These are phyloP conservation scores for Syzygium syzygioides DNA, from an alignment of 441 rosid species.

Conservation along the genomic window DNA sequence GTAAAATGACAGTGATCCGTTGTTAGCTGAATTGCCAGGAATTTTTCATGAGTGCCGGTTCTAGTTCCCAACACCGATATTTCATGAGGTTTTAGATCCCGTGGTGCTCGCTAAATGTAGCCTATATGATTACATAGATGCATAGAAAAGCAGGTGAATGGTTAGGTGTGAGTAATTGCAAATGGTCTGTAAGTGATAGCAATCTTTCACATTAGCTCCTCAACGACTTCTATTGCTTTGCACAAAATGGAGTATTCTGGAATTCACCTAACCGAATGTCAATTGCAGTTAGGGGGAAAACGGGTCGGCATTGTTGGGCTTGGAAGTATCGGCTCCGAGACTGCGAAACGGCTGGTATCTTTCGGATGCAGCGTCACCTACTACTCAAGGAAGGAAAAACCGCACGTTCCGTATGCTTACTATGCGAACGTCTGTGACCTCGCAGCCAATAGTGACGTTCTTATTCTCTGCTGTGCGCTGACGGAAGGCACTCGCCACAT, in stretches of 20 bases:
- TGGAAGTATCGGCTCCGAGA: not conserved
- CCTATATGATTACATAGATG: not conserved
- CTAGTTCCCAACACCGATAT: too few species aligned
- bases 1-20: not conserved
- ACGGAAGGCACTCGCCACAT: conserved; percentile 7
- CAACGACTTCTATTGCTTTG: not conserved
- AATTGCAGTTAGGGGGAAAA: conserved; percentile 6
- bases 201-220: not conserved
- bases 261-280: not conserved
- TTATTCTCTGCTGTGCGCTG: conserved; percentile 1
- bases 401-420: not conserved
- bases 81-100: not conserved
- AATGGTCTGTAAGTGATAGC: not conserved
- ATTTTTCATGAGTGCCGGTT: too few species aligned
- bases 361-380: not conserved
- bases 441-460: not conserved
- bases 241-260: not conserved
- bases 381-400: not conserved
- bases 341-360: not conserved
- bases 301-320: conserved; percentile 7
- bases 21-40: too few species aligned
- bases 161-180: not conserved
- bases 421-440: not conserved
- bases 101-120: not conserved
- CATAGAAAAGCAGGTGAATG: not conserved